A percentile compares a stretch with the other conserved stretches of the same genome.
These are phyloP conservation scores for Entomortierella parvispora DNA, from an alignment of 192 early-diverging fungal genomes.

Conservation along the genomic window DNA sequence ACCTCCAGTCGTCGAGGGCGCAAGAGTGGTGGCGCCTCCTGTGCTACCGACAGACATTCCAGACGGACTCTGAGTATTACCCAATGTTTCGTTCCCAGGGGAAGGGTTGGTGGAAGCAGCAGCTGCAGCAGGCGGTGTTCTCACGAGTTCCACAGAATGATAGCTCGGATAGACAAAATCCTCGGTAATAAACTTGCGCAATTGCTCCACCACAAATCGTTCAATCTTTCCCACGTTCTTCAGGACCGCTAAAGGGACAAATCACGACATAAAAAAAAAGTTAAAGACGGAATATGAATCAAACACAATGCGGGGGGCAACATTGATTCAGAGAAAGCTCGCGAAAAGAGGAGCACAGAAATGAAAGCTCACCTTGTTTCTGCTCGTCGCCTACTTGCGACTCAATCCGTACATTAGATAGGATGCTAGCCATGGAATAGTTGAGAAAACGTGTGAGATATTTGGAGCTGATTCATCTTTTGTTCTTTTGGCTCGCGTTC, in stretches of 20 bases:
- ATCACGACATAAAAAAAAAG: neutral
- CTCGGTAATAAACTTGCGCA: slow-evolving; percentile 77
- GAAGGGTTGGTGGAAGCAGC: neutral
- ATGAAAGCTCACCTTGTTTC: slow-evolving; percentile 65
- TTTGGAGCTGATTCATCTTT: too few species aligned
- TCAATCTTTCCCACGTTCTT: slow-evolving; percentile 89
- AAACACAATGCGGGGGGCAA: neutral
- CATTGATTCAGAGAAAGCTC: neutral
- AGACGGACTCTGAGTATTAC: too few species aligned
- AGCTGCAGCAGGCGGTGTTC: neutral
- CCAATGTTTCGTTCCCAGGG: too few species aligned
- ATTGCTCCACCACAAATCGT: slow-evolving; percentile 80
- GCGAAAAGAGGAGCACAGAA: neutral
- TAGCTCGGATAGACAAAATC: slow-evolving; percentile 84
- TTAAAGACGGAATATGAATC: neutral
- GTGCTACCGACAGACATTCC: too few species aligned
- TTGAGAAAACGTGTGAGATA: too few species aligned
- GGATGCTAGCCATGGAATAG: slow-evolving; percentile 28
- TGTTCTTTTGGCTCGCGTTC: neutral
- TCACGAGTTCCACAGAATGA: slow-evolving; percentile 65
- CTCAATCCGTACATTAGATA: slow-evolving; percentile 69
- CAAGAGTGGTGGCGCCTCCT: too few species aligned
- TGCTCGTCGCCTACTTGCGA: slow-evolving; percentile 73
- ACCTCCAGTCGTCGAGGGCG: too few species aligned
- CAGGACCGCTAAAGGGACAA: slow-evolving; percentile 60